These are phyloP conservation scores for Neurospora terricola DNA, from an alignment of 495 filamentous ascomycete genomes.

Conservation along the genomic window DNA sequence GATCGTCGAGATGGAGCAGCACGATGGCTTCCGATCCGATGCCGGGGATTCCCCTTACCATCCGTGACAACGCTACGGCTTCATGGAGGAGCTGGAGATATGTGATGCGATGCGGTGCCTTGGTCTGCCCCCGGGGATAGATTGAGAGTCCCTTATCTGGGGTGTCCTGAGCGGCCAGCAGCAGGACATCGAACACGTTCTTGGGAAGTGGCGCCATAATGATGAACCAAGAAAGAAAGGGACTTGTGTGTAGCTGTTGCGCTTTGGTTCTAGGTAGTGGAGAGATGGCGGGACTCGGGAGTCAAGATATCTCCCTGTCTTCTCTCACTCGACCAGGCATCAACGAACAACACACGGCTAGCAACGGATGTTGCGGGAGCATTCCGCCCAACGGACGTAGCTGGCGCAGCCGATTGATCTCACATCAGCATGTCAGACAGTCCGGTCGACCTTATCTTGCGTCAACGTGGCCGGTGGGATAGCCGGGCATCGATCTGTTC, in stretches of 20 bases:
- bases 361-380: background rate
- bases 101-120: background rate
- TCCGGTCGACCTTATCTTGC: background rate
- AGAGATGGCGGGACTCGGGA: background rate
- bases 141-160: background rate
- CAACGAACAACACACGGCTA: background rate
- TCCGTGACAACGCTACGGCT: background rate
- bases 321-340: background rate
- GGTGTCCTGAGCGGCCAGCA: background rate
- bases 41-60: background rate
- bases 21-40: conserved; percentile 3
- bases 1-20: conserved; percentile 31
- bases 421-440: background rate
- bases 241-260: background rate
- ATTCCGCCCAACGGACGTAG: background rate
- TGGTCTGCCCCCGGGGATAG: background rate
- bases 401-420: background rate
- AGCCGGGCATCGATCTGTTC: background rate
- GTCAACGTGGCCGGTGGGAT: background rate
- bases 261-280: background rate
- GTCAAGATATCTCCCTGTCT: background rate
- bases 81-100: background rate
- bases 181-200: background rate
- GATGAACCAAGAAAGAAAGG: background rate
- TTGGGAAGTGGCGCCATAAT: background rate